Conservation (phyloP, 306 rosid genomes). For the Gleditsia sinensis region DNA sequence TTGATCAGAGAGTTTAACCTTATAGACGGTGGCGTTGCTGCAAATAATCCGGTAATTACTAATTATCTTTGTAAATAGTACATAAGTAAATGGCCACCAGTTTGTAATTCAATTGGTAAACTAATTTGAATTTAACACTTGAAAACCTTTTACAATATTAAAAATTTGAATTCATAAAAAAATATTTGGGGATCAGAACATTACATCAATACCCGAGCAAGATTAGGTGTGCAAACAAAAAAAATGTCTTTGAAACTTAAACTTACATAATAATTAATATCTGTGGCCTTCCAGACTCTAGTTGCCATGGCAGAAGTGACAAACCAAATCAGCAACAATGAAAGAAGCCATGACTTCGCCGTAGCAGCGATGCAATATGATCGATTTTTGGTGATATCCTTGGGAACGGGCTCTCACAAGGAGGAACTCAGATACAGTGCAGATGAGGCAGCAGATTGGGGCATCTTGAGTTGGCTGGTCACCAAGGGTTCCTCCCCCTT, state of each 20-base stretch:
- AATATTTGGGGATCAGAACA: no score
- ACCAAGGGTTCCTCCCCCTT: constrained; percentile 50
- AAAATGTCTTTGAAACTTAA: no score
- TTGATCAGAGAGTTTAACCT: constrained; percentile 50
- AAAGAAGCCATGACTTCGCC: constrained; percentile 12
- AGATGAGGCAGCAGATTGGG: constrained; percentile 56
- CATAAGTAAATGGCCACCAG: no score
- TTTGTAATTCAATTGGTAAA: no score
- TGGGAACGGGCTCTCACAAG: constrained; percentile 66
- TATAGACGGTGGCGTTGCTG: constrained; percentile 70
- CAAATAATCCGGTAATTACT: constrained; percentile 78
- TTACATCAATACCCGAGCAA: no score
- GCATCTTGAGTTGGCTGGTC: constrained; percentile 55
- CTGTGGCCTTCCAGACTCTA: no score
- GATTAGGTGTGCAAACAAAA: no score
- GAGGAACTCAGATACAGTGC: constrained; percentile 47
- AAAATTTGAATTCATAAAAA: no score
- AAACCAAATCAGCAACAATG: constrained; percentile 31
- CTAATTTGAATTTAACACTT: no score
- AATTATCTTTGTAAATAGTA: no score
- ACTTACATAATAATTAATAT: no score
- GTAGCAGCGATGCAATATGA: constrained; percentile 41
- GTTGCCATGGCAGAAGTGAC: constrained; percentile 60
- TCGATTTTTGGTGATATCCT: constrained; percentile 52
- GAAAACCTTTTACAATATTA: no score